Conservation (phyloP, 2,329 filamentous ascomycete species). For the Aspergillus amoenus region DNA sequence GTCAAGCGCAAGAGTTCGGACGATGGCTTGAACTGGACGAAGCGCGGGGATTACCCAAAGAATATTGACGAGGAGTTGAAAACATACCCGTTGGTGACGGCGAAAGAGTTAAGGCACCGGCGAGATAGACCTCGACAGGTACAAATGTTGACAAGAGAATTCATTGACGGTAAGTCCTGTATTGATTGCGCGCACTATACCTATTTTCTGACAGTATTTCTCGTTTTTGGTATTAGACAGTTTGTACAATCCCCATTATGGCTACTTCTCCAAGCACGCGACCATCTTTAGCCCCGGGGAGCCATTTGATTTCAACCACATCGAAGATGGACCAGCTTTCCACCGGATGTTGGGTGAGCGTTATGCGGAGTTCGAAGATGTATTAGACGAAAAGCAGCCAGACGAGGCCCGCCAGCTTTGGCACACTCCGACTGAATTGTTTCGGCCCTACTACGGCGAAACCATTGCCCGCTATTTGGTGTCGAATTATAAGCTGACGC, state of each 20-base stretch:
- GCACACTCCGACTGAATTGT: constrained; percentile 98
- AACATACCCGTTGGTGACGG: constrained; percentile 79
- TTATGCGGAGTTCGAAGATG: constrained; percentile 88
- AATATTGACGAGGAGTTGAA: constrained; percentile 80
- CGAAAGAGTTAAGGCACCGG: constrained; percentile 70
- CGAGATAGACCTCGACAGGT: constrained; percentile 78
- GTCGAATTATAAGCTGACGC: constrained; percentile 90
- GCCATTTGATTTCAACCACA: constrained; percentile 80
- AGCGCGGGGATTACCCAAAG: constrained; percentile 71
- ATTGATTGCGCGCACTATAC: neutral
- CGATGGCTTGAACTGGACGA: constrained; percentile 79
- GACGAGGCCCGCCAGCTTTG: constrained; percentile 85
- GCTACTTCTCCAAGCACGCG: constrained; percentile 94
- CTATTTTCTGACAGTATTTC: neutral
- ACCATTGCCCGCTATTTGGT: constrained; percentile 95
- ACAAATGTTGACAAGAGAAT: constrained; percentile 97
- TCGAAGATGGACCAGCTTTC: constrained; percentile 85
- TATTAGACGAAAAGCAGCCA: constrained; percentile 69
- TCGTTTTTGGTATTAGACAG: constrained; percentile 61
- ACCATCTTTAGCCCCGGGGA: constrained; percentile 93
- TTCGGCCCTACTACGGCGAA: constrained; percentile 94
- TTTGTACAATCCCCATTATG: constrained; percentile 90
- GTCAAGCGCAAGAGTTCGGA: constrained; percentile 41
- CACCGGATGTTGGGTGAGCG: constrained; percentile 71
- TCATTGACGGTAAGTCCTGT: constrained; percentile 75